These are phyloP conservation scores for Fallopia convolvulus DNA, from an alignment of 148 eudicot genomes.

Conservation along the genomic window DNA sequence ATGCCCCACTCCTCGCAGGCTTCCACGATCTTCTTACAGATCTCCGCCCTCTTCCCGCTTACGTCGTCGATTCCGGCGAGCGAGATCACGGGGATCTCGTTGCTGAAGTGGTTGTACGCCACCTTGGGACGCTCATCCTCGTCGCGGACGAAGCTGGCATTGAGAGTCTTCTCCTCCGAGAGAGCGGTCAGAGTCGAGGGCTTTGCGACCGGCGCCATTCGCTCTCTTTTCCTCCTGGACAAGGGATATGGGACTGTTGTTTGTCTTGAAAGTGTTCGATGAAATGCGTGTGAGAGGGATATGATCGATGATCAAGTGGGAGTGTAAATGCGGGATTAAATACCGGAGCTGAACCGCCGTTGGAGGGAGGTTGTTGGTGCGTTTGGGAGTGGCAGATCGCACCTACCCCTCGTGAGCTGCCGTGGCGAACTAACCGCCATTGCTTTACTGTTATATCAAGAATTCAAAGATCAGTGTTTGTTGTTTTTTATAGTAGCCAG, in stretches of 20 bases:
- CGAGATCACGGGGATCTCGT: slow-evolving; percentile 75
- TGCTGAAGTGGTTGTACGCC: slow-evolving; percentile 65
- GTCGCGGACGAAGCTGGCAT: slow-evolving; percentile 59
- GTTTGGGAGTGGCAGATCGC: not conserved
- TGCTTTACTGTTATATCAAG: not conserved
- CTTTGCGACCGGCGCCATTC: slow-evolving; percentile 30
- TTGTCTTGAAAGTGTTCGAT: not conserved
- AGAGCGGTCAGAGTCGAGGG: slow-evolving; percentile 47
- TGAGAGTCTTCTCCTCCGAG: slow-evolving; percentile 31
- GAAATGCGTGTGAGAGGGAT: slow-evolving; percentile 1
- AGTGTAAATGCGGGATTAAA: not conserved
- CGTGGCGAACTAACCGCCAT: slow-evolving; percentile 8
- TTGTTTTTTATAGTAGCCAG: no score
- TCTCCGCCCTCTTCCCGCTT: slow-evolving; percentile 34
- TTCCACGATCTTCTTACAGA: slow-evolving; percentile 59
- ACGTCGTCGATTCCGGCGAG: slow-evolving; percentile 56
- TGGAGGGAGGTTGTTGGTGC: slow-evolving; percentile 1
- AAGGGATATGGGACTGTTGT: not conserved
- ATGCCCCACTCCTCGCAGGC: slow-evolving; percentile 95
- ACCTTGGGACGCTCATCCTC: slow-evolving; percentile 93
- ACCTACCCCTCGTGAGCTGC: not conserved
- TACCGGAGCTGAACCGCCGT: not conserved
- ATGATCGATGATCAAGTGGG: not conserved
- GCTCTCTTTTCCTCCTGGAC: not conserved
- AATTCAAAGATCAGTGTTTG: not conserved